Conservation (phyloP, 106 monocot genomes). For the Hemerocallis citrina region DNA sequence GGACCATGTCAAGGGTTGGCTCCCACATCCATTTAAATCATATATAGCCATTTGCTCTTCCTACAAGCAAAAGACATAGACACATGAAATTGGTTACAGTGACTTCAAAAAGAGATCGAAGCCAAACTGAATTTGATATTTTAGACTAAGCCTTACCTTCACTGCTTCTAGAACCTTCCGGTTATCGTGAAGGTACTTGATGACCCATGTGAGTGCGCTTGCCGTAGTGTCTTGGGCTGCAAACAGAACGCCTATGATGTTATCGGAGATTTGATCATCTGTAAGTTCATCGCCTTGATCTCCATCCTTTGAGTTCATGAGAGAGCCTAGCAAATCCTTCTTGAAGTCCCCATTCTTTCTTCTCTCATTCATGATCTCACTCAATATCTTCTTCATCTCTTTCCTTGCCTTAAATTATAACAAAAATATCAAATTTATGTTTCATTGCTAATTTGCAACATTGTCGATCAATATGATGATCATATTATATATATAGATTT, state of each 20-base stretch:
- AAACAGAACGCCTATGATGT: conserved; percentile 76
- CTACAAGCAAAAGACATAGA: conserved; percentile 20
- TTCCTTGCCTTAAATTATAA: conserved; percentile 48
- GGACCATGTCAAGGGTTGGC: conserved; percentile 53
- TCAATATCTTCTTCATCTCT: conserved; percentile 31
- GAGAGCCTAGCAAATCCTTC: conserved; percentile 46
- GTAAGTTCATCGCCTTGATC: conserved; percentile 18
- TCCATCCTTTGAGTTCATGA: conserved; percentile 36
- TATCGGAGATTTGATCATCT: conserved; percentile 80
- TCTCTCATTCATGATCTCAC: conserved; percentile 59
- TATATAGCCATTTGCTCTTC: conserved; percentile 57
- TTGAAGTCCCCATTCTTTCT: conserved; percentile 24
- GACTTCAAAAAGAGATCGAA: too few relatives aligned
- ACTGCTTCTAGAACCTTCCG: conserved; percentile 58
- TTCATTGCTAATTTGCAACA: too few relatives aligned
- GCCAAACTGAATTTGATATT: not conserved
- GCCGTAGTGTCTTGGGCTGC: conserved; percentile 93
- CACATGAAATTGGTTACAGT: not conserved
- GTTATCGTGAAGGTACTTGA: conserved; percentile 76
- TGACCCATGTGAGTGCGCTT: conserved; percentile 77
- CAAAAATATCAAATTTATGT: not conserved
- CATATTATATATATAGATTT: too few relatives aligned
- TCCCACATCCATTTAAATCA: conserved; percentile 35
- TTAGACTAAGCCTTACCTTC: conserved; percentile 43
- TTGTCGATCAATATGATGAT: not conserved